These are phyloP conservation scores for Lenzites betulinus DNA, from an alignment of 768 basidiomycete species.

Conservation along the genomic window DNA sequence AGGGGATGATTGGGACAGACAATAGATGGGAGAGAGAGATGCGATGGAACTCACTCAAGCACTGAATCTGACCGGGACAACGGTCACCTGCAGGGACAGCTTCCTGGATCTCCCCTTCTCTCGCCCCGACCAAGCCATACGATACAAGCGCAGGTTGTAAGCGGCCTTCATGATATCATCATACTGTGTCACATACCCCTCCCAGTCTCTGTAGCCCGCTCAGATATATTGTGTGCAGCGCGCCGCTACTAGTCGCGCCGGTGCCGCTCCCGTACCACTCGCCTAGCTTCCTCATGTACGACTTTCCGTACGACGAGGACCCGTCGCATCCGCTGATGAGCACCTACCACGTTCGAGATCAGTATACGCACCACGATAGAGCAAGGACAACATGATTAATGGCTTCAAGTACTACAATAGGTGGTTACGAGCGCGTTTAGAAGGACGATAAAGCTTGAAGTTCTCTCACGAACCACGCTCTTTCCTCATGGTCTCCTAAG, in stretches of 20 bases:
- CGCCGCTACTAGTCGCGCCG: constrained; percentile 69
- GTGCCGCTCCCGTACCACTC: constrained; percentile 71
- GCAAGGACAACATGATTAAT: too few species aligned
- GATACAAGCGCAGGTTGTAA: constrained; percentile 28
- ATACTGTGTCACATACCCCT: neutral
- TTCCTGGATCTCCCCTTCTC: constrained; percentile 22
- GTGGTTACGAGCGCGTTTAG: too few species aligned
- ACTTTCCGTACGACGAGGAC: constrained; percentile 68
- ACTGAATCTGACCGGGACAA: neutral
- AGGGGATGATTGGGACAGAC: too few species aligned
- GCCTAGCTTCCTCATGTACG: constrained; percentile 68
- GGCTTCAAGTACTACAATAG: too few species aligned
- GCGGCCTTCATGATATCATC: constrained; percentile 8
- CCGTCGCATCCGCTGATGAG: constrained; percentile 70
- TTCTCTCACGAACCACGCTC: too few species aligned
- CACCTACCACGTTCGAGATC: too few species aligned
- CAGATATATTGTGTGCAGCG: constrained; percentile 52
- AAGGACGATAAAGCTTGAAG: too few species aligned
- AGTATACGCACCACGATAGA: too few species aligned
- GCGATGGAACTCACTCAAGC: neutral
- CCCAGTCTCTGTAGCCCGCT: constrained; percentile 46
- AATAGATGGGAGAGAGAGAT: too few species aligned
- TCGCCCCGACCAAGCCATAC: constrained; percentile 21
- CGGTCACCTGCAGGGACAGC: constrained; percentile 6
- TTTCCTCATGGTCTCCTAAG: too few species aligned